Conservation (phyloP, 2,329 filamentous ascomycete genomes). For the Calonectria multiphialidica region DNA sequence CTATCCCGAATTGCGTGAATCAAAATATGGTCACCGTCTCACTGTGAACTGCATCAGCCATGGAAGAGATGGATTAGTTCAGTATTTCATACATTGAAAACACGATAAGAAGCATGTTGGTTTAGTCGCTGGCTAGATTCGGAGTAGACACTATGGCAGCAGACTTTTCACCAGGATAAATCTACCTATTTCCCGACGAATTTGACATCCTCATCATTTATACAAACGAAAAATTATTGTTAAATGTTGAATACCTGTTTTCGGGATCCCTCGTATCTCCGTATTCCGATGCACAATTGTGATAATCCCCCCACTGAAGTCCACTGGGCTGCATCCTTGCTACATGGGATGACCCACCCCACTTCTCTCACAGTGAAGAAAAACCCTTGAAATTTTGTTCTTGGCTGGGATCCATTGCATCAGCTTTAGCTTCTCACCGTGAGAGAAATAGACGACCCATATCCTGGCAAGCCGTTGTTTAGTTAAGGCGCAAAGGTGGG, state of each 20-base stretch:
- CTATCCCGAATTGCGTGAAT: conserved; percentile 39
- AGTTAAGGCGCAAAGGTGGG: no score
- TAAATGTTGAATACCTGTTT: not conserved
- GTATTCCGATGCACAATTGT: not conserved
- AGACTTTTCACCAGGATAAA: no score
- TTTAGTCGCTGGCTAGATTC: no score
- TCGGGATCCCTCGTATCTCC: conserved; percentile 2
- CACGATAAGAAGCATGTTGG: not conserved
- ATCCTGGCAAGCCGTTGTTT: not conserved
- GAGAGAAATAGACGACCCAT: not conserved
- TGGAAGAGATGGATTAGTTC: conserved; percentile 14
- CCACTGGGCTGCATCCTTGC: not conserved
- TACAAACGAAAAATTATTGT: no score
- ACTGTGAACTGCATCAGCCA: conserved; percentile 30
- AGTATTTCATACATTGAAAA: conserved; percentile 16
- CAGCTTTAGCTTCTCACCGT: not conserved
- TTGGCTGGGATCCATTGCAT: not conserved
- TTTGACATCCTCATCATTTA: no score
- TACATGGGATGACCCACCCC: not conserved
- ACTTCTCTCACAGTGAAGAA: not conserved
- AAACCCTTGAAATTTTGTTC: not conserved
- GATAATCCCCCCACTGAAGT: not conserved
- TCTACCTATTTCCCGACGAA: no score
- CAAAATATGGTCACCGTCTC: conserved; percentile 39
- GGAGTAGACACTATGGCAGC: no score